Evolutionary conservation across 2,329 filamentous ascomycete species (phyloP).

Genomic region (Botryotinia convoluta): DNA sequence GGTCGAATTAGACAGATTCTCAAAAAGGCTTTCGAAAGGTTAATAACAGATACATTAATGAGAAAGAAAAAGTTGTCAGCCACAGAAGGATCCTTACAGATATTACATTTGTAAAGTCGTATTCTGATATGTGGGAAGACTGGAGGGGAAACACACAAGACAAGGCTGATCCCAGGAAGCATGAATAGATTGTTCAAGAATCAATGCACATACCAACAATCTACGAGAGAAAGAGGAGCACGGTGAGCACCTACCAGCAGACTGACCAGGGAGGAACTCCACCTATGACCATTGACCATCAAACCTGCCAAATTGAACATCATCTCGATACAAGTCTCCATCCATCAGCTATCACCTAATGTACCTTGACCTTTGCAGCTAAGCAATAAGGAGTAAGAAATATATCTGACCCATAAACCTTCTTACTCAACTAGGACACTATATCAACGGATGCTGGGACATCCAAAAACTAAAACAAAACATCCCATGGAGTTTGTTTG

Average conservation of each 20-base stretch:
- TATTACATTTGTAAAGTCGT: constrained; percentile 2
- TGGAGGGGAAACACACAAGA: constrained; percentile 2
- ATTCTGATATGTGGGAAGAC: constrained; percentile 15
- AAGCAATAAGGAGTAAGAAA: constrained; percentile 7
- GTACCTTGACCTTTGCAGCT: background rate
- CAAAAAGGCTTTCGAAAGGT: too few relatives aligned
- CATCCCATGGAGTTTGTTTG: constrained; percentile 12
- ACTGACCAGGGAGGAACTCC: constrained; percentile 11
- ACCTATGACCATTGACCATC: constrained; percentile 7
- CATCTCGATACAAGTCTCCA: constrained; percentile 7
- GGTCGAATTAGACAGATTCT: background rate
- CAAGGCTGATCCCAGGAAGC: constrained; percentile 20
- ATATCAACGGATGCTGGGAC: background rate
- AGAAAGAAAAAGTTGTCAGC: background rate
- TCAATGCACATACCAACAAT: constrained; percentile 19
- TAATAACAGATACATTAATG: background rate
- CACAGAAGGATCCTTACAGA: constrained; percentile 16
- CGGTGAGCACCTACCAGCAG: constrained; percentile 15
- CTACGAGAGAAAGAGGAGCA: background rate
- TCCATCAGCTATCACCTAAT: background rate
- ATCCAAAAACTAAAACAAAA: background rate
- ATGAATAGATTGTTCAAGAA: constrained; percentile 15
- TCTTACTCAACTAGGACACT: background rate
- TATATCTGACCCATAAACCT: background rate
- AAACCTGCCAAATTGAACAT: constrained; percentile 13